Conservation (phyloP, 768 basidiomycete genomes). For the Amanita subjunquillea region DNA sequence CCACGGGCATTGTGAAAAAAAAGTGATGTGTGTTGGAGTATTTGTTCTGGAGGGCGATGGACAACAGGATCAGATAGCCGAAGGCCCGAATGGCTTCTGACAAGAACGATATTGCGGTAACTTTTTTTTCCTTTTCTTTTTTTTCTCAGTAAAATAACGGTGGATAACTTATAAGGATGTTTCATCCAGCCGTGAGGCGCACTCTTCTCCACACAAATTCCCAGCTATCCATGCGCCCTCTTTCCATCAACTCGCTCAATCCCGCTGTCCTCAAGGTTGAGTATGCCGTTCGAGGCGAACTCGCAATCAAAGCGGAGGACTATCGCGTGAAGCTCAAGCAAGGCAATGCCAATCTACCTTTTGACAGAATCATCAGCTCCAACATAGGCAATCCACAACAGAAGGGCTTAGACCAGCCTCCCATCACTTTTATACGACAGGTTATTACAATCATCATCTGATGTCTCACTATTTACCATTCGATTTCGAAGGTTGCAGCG, state of each 20-base stretch:
- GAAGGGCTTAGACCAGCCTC: conserved; percentile 85
- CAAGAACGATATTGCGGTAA: too few species aligned
- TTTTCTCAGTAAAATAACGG: conserved; percentile 1
- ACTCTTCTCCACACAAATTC: conserved; percentile 6
- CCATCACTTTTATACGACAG: conserved; percentile 89
- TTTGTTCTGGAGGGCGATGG: neutral
- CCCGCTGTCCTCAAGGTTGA: conserved; percentile 79
- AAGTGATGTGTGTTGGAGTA: neutral
- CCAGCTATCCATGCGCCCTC: conserved; percentile 34
- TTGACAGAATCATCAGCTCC: conserved; percentile 81
- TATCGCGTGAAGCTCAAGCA: conserved; percentile 63
- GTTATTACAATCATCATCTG: conserved; percentile 27
- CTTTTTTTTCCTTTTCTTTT: neutral
- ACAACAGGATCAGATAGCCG: neutral
- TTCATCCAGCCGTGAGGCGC: conserved; percentile 9
- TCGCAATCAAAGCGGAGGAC: conserved; percentile 88
- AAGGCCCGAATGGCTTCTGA: neutral
- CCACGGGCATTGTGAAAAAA: neutral
- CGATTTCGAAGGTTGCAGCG: conserved; percentile 59
- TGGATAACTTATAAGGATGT: conserved; percentile 7
- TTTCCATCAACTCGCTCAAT: conserved; percentile 70
- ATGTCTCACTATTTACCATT: neutral
- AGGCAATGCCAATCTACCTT: conserved; percentile 56
- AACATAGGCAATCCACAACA: conserved; percentile 99
- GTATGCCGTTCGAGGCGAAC: conserved; percentile 95